Evolutionary conservation across 441 rosid genomes (phyloP).

Genomic region (Pelargonium cotyledonis): DNA sequence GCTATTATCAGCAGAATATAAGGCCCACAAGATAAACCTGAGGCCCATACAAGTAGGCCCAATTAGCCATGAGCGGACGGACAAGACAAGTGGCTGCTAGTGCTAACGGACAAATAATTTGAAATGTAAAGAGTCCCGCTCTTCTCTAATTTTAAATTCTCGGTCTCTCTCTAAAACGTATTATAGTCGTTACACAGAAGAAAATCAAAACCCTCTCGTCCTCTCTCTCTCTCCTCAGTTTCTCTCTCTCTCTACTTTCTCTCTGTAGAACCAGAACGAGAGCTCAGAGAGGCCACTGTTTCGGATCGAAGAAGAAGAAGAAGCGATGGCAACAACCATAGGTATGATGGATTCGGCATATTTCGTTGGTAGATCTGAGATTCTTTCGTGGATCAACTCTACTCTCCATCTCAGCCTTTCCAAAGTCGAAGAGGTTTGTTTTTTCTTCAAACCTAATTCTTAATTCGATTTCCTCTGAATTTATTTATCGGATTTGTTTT

Average conservation of each 20-base stretch:
- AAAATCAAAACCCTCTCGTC: background rate
- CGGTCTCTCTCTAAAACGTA: background rate
- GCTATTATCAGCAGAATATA: no score
- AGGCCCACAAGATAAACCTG: no score
- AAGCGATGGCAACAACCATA: constrained; percentile 58
- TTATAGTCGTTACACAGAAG: background rate
- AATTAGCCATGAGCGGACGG: background rate
- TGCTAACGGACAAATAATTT: background rate
- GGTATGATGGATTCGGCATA: constrained; percentile 91
- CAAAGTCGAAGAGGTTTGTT: constrained; percentile 84
- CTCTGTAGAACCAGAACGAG: background rate
- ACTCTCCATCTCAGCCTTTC: constrained; percentile 80
- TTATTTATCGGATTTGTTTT: background rate
- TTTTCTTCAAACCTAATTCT: background rate
- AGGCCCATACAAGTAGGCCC: background rate
- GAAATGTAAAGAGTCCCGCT: constrained; percentile 9
- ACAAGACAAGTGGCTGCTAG: background rate
- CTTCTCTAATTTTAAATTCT: constrained; percentile 5
- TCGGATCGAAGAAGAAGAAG: background rate
- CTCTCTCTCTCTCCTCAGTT: background rate
- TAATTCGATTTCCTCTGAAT: background rate
- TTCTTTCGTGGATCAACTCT: constrained; percentile 86
- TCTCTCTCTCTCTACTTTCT: background rate
- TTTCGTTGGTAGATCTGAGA: constrained; percentile 93
- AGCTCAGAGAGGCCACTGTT: background rate